Conservation (phyloP, 192 early-diverging fungal genomes). For the Podila clonocystis region DNA sequence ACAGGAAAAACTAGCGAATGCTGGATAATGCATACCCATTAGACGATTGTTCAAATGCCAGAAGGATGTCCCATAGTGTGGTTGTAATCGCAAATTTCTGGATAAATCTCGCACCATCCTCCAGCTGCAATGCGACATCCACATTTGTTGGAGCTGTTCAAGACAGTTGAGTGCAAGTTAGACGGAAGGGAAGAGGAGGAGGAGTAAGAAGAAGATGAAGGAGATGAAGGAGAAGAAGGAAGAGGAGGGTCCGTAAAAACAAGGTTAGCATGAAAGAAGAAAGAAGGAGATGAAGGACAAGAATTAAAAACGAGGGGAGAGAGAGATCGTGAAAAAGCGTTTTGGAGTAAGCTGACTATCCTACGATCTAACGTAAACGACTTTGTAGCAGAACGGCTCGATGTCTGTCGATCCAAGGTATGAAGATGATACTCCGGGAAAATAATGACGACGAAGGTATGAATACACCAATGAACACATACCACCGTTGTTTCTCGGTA, state of each 20-base stretch:
- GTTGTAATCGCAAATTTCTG: conserved; percentile 59
- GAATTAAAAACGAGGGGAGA: not conserved
- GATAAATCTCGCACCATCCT: conserved; percentile 66
- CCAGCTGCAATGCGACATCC: conserved; percentile 74
- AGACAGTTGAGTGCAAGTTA: too few relatives aligned
- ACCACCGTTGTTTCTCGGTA: not conserved
- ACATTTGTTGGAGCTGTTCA: conserved; percentile 16
- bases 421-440: not conserved
- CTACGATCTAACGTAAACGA: too few relatives aligned
- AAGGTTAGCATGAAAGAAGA: not conserved
- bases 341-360: too few relatives aligned
- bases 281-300: not conserved
- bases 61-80: conserved; percentile 74
- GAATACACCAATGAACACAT: not conserved
- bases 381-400: too few relatives aligned
- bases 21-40: conserved; percentile 41
- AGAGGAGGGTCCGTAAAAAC: too few relatives aligned
- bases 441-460: not conserved
- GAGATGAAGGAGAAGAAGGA: not conserved
- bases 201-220: too few relatives aligned
- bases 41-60: conserved; percentile 58
- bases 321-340: not conserved
- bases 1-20: not conserved
- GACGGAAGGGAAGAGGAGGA: too few relatives aligned
- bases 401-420: not conserved